Conservation (phyloP, 2,329 filamentous ascomycete genomes). For the Fusarium coicis region DNA sequence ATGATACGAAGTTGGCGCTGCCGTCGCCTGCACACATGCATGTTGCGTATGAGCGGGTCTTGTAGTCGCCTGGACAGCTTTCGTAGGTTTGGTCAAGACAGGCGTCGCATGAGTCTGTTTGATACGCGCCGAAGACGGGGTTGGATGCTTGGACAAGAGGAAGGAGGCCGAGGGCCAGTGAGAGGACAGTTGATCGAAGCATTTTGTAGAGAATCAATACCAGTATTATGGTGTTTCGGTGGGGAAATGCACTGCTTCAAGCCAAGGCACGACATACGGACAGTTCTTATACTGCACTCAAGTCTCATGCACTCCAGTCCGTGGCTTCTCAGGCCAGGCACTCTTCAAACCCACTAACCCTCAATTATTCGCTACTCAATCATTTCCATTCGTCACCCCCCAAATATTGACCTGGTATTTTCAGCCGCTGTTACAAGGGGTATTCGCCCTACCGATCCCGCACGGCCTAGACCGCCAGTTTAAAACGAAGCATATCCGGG, state of each 20-base stretch:
- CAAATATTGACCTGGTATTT: neutral
- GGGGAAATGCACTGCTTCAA: neutral
- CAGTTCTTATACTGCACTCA: too few species aligned
- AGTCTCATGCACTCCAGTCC: too few species aligned
- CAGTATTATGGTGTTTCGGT: too few species aligned
- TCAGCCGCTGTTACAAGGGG: neutral
- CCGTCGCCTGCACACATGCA: slow-evolving; percentile 2
- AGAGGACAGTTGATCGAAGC: neutral
- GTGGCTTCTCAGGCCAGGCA: neutral
- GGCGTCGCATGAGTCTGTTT: neutral
- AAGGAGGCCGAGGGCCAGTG: neutral
- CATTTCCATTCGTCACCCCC: neutral
- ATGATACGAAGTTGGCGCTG: neutral
- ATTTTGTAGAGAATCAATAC: neutral
- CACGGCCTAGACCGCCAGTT: neutral
- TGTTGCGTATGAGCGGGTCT: neutral
- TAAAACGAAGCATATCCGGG: neutral
- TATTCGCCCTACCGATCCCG: neutral
- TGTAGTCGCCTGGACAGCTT: neutral
- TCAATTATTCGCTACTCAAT: neutral
- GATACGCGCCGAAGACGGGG: neutral
- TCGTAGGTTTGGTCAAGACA: neutral
- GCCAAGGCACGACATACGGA: fast-evolving
- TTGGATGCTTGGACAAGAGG: neutral
- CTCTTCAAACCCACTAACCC: neutral